Evolutionary conservation across 1,284 basidiomycete genomes (phyloP), one percentile per base, ranked within the genome.

Genomic region (Stygiomarasmius scandens): DNA sequence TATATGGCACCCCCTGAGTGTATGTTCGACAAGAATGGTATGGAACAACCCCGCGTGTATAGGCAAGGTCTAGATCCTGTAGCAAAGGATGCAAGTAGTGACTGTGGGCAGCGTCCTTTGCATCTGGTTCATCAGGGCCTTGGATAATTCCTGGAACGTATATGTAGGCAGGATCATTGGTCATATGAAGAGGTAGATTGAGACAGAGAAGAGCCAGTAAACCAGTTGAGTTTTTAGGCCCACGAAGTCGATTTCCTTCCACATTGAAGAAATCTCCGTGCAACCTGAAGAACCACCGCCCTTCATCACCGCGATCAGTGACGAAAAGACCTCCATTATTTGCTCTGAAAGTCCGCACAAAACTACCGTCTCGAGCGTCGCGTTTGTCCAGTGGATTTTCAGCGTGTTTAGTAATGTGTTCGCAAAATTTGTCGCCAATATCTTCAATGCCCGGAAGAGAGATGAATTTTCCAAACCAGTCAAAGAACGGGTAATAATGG

Each of bases 131-230:
- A 32, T 44, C 16, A 19, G 34, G 52, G 2, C 59, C 59, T 48
- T 46, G 48, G 10, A 60, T 60, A 20, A 60, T 9, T 16, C 58
- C 58, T 6, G 52, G 46, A 19, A 60, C 49, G 32, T 58, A 55
- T 3, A 44, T 54, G 36, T 58, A 60, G 29, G 54, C 55, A 14
- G 24, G 24, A 29, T 60, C 55, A 10, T 58, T 48, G 14, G 38
- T 11, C 36, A 60, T 57, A 19, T 34, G 9, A 5, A 43, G 47
- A 27, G 59, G 59, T 8, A 60, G 52, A 41, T 60, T 60, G 2
- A 57, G 16, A 20, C 46, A 51, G 23, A 46, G 38, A 10, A 60
- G 12, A 19, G 38, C 51, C 29, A 58, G 24, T 5, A 57, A 34
- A 12, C 55, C 56, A 23, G 59, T 60, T 19, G 58, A 59, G 1